Base-by-base conservation (phyloP, 495 filamentous ascomycete species). In the Penicillium angulare region DNA sequence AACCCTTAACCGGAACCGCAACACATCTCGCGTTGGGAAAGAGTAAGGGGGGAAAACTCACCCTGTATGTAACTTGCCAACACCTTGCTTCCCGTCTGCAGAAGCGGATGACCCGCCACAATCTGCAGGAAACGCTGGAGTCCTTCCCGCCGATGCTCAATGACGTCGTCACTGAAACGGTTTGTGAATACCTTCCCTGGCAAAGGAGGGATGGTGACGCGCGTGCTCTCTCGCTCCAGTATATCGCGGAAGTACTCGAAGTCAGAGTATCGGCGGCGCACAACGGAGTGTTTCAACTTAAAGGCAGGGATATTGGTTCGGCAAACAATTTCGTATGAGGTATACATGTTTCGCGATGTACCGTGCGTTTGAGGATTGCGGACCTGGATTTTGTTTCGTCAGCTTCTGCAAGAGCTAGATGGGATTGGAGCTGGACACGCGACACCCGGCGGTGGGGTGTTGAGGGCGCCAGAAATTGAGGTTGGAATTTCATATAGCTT, bases 201-300 rank as follows among this genome's bases (percentile, higher is more conserved):
- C 43, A 98, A 75, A 20, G 93, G 93, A 4, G 93, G 93, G 64
- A 97, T 98, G 23, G 90, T 96, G 41, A 98, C 93, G 46, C 95
- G 79, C 31, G 92, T 92, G 59, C 81, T 86, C 75, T 98, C 93
- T 48, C 95, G 86, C 79, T 98, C 93, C 43, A 98, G 81, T 48
- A 97, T 96, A 66, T 98, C 93, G 60, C 93, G 90, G 75, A 98
- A 98, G 75, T 93, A 91, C 74, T 98, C 93, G 60, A 98, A 98
- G 70, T 98, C 93, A 49, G 86, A 91, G 73, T 98, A 98, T 21
- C 93, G 89, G 47, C 93, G 84, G 49, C 93, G 90, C 43, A 97
- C 95, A 53, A 81, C 78, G 39, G 86, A 90, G 64, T 89, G 77
- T 61, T 86, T 84, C 53, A 97, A 84, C 76, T 96, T 95, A 81